Conservation (phyloP, 2,329 filamentous ascomycete species). For the Dactylellina drechsleri region DNA sequence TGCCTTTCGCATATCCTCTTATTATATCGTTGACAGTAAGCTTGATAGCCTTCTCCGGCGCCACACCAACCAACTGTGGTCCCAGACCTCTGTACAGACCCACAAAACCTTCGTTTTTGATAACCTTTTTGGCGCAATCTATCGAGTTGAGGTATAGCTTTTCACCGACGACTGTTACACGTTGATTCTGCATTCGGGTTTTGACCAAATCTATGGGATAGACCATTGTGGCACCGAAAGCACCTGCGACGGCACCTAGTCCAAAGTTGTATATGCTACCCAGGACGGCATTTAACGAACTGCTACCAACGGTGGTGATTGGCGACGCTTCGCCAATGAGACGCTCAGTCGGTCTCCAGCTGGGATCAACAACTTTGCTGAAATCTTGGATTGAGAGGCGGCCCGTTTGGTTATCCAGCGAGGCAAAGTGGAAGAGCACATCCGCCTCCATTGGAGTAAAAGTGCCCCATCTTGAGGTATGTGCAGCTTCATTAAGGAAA, state of each 20-base stretch:
- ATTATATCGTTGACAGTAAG: conserved; percentile 97
- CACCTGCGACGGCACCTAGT: conserved; percentile 88
- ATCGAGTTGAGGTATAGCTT: conserved; percentile 95
- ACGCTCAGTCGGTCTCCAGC: conserved; percentile 77
- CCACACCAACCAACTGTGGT: conserved; percentile 94
- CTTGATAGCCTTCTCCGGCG: conserved; percentile 99
- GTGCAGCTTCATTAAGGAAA: conserved; percentile 92
- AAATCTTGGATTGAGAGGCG: conserved; percentile 85
- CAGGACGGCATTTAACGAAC: conserved; percentile 63
- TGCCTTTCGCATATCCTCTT: conserved; percentile 75
- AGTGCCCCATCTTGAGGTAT: conserved; percentile 89
- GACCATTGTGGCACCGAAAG: conserved; percentile 99
- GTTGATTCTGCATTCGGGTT: conserved; percentile 98
- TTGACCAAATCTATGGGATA: conserved; percentile 99
- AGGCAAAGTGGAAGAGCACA: conserved; percentile 97
- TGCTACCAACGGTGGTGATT: conserved; percentile 67
- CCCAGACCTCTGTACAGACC: conserved; percentile 94
- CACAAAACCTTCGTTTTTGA: conserved; percentile 87
- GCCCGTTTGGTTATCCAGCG: conserved; percentile 87
- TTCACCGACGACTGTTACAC: conserved; percentile 81
- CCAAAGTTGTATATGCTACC: conserved; percentile 81
- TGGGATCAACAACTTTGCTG: conserved; percentile 91
- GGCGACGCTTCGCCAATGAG: conserved; percentile 61
- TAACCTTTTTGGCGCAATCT: conserved; percentile 92
- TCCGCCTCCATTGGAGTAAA: conserved; percentile 99